These are phyloP conservation scores for Hylodesmum podocarpum DNA, from an alignment of 306 rosid genomes.

Conservation along the genomic window DNA sequence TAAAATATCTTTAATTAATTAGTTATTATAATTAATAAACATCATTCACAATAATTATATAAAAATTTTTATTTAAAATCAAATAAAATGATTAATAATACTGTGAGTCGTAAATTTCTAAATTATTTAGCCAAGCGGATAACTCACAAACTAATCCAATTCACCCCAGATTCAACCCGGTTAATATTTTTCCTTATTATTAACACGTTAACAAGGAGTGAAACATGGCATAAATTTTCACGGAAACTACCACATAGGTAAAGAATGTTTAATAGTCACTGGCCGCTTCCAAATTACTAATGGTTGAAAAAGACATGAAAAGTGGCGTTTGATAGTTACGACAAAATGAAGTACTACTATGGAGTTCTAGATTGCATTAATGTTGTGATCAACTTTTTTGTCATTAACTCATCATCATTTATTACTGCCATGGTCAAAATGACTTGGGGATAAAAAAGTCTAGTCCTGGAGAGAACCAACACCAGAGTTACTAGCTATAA, in stretches of 20 bases:
- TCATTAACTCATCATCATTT: neutral
- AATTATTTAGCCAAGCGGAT: too few species aligned
- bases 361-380: neutral
- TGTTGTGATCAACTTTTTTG: neutral
- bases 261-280: neutral
- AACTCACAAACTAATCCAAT: too few species aligned
- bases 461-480: neutral
- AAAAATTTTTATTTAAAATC: too few species aligned
- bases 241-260: neutral
- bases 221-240: neutral
- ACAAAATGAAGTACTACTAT: neutral
- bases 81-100: too few species aligned
- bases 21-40: too few species aligned
- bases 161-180: too few species aligned
- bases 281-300: too few species aligned
- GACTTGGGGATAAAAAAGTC: neutral
- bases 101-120: too few species aligned
- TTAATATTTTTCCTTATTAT: too few species aligned
- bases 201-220: too few species aligned
- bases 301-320: neutral
- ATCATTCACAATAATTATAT: too few species aligned
- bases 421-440: neutral
- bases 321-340: neutral
- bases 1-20: too few species aligned
- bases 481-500: neutral